Evolutionary conservation across 2,329 filamentous ascomycete species (phyloP), one percentile per base, ranked within the genome.

Genomic region (Knufia petricola): DNA sequence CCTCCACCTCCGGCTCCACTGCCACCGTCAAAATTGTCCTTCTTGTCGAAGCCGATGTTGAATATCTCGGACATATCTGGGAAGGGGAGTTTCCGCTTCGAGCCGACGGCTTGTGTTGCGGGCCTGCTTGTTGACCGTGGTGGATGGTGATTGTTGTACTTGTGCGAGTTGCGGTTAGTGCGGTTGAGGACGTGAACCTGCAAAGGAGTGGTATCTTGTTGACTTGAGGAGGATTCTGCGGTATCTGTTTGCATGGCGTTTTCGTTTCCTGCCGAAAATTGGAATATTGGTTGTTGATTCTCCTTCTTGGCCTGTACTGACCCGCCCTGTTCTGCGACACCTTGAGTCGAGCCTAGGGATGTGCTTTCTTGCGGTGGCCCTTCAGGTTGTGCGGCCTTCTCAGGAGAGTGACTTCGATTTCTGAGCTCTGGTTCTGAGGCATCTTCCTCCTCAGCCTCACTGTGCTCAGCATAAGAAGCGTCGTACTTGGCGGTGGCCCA

Each of bases 401-500:
- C 26, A 13, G 51, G 41, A 2, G 52, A 53, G 43, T 52, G 43
- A 46, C 48, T 52, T 52, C 53, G 45, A 52, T 51, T 45, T 57
- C 58, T 50, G 54, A 41, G 59, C 52, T 50, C 50, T 59, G 65
- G 48, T 58, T 69, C 66, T 10, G 50, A 60, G 42, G 60, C 60
- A 13, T 73, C 68, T 38, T 74, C 71, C 13, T 44, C 41, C 46
- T 73, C 70, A 40, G 61, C 66, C 34, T 73, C 71, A 44, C 49
- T 54, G 44, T 46, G 51, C 32, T 48, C 54, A 26, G 49, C 64
- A 31, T 55, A 58, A 26, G 63, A 59, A 17, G 68, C 68, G 55
- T 73, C 69, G 50, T 66, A 66, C 50, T 68, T 64, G 55, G 71
- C 69, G 10, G 68, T 71, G 20, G 70, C 70, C 79, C 79, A 83